Base-by-base conservation (phyloP, 257 asterid genomes). In the Nicotiana paniculata region DNA sequence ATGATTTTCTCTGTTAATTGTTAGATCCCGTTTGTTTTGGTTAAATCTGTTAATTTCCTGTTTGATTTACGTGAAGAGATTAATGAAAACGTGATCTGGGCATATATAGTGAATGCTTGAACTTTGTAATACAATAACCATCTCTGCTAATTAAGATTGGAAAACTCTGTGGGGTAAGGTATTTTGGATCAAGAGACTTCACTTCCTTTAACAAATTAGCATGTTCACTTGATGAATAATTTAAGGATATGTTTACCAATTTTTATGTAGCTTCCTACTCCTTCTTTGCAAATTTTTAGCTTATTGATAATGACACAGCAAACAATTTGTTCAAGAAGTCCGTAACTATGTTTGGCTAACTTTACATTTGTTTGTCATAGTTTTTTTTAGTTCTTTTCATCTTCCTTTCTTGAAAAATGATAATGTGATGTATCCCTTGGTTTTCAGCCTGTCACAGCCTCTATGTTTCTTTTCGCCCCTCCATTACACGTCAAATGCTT, bases 161-260 rank as follows among this genome's bases (percentile, higher is more conserved):
- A 35, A 35, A 35, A 35, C 37, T 21, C 98, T 81, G 91, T 96
- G 77, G 99, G 99, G 99, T 94, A 91, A 85, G 97, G 28, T 39
- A 68, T 35, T 46, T 15, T n/a, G 10, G 55, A 65, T 48, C 26
- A 13, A 12, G 35, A 70, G 8, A 28, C 46, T 77, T 67, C 51
- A n/a, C 51, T 8, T 82, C 24, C 79, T 79, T 78, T 57, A 81
- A 70, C 35, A 63, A 77, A 28, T 28, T 28, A 28, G 30, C 30
- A 28, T 28, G 9, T 61, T 84, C n/a, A 72, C 24, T 72, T 72
- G 59, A 72, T 24, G 1, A 12, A 48, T 24, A 72, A 21, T 72
- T 11, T 46, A 33, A 43, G 24, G n/a, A 24, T 58, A 70, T 70
- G 33, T 24, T 48, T 72, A 24, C 24, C 24, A 48, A 72, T 48